These are phyloP conservation scores for Hypseocharis bilobata DNA, from an alignment of 441 rosid genomes.

Conservation along the genomic window DNA sequence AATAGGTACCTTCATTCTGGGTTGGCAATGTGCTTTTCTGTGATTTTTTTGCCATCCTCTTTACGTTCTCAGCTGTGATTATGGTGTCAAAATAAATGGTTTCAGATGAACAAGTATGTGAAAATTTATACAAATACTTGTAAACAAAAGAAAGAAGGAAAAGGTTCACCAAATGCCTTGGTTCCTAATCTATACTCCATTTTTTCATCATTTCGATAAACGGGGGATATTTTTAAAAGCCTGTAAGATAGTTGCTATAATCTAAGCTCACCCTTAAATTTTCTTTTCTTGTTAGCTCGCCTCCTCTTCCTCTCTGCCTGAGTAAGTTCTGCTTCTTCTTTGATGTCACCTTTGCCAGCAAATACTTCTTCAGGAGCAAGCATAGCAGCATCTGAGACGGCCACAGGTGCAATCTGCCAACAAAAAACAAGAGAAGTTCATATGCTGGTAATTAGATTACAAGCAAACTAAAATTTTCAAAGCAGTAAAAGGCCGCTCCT, in stretches of 20 bases:
- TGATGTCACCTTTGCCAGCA: conserved; percentile 65
- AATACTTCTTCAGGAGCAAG: conserved; percentile 94
- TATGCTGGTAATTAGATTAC: neutral
- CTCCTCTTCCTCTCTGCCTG: conserved; percentile 78
- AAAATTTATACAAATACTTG: conserved; percentile 1
- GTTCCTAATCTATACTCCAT: too few relatives aligned
- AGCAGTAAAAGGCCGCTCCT: neutral
- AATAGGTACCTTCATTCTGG: conserved; percentile 33
- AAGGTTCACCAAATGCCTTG: neutral
- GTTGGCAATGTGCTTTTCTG: conserved; percentile 20
- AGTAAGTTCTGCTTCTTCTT: conserved; percentile 75
- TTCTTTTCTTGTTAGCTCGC: conserved; percentile 93
- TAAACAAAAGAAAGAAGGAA: neutral
- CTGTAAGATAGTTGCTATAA: neutral
- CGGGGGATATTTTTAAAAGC: neutral
- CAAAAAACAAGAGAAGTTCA: conserved; percentile 18
- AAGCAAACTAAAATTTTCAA: neutral
- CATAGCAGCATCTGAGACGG: conserved; percentile 92
- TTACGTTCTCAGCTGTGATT: conserved; percentile 47
- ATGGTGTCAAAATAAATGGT: conserved; percentile 4
- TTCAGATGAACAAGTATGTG: conserved; percentile 1
- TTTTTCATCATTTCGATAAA: neutral
- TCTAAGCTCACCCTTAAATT: conserved; percentile 50
- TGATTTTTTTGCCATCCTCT: conserved; percentile 41
- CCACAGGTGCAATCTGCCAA: conserved; percentile 86